phyloP scores from a whole-genome alignment of 805 yeast genomes.

The Cyberlindnera galapagoensis region DNA sequence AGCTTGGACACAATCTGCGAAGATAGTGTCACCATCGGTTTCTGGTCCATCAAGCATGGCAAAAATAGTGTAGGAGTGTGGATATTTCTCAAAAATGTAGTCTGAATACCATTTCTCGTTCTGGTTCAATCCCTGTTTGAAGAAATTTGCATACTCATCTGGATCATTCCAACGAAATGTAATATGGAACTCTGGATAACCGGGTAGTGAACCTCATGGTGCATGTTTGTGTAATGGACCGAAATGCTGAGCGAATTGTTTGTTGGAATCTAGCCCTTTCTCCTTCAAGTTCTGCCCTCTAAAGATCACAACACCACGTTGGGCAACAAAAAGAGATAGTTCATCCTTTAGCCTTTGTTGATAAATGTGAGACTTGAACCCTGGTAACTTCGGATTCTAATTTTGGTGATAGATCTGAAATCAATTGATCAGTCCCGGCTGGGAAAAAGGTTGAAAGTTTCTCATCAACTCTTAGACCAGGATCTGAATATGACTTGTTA shows the following conservation, averaged over 20 bases:
- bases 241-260: conserved; percentile 53
- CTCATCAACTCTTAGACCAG: conserved; percentile 67
- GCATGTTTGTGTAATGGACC: conserved; percentile 73
- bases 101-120: conserved; percentile 59
- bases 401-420: conserved; percentile 53
- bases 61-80: conserved; percentile 67
- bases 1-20: conserved; percentile 66
- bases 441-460: conserved; percentile 45
- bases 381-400: conserved; percentile 62
- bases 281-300: conserved; percentile 60
- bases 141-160: conserved; percentile 25
- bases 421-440: conserved; percentile 19
- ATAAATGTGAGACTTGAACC: conserved; percentile 50
- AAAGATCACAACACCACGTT: conserved; percentile 63
- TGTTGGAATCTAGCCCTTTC: conserved; percentile 41
- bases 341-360: conserved; percentile 57
- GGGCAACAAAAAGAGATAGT: conserved; percentile 60
- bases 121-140: conserved; percentile 19
- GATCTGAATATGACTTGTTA: conserved; percentile 42
- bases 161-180: conserved; percentile 45
- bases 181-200: conserved; percentile 53
- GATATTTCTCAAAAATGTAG: conserved; percentile 65
- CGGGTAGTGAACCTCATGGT: conserved; percentile 62
- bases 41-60: conserved; percentile 54
- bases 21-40: conserved; percentile 75